Evolutionary conservation across 352 stramenopile genomes (phyloP).

Genomic region (Globisporangium irregulare): DNA sequence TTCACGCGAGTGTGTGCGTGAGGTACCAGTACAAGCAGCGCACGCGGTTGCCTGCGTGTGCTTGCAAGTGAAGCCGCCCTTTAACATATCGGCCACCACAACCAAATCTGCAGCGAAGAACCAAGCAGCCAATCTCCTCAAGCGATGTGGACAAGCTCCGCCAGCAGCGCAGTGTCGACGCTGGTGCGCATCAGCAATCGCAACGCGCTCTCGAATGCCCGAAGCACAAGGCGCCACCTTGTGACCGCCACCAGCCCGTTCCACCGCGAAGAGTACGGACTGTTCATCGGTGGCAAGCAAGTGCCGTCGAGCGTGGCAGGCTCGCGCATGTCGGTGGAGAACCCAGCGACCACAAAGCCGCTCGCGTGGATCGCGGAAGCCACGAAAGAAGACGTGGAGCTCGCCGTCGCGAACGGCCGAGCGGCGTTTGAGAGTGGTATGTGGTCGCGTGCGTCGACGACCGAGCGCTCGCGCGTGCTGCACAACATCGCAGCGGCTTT

Average conservation of each 20-base stretch:
- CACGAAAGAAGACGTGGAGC: slow-evolving; percentile 32
- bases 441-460: slow-evolving; percentile 31
- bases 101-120: background rate
- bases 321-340: slow-evolving; percentile 35
- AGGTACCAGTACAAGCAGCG: background rate
- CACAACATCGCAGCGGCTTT: slow-evolving; percentile 36
- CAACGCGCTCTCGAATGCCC: background rate
- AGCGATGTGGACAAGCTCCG: slow-evolving; percentile 2
- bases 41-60: background rate
- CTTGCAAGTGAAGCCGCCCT: background rate
- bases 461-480: slow-evolving; percentile 37
- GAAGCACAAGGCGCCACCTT: background rate
- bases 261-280: slow-evolving; percentile 31
- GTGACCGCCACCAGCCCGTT: slow-evolving; percentile 19
- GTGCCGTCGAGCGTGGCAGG: slow-evolving; percentile 24
- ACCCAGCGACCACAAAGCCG: slow-evolving; percentile 42
- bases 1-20: background rate
- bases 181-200: background rate
- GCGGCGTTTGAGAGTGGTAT: slow-evolving; percentile 29
- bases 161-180: background rate
- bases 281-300: slow-evolving; percentile 44
- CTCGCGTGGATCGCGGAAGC: slow-evolving; percentile 37
- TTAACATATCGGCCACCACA: background rate
- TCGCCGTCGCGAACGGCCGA: slow-evolving; percentile 29
- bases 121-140: background rate